These are phyloP conservation scores for Claviceps fusiformis DNA, from an alignment of 2,329 filamentous ascomycete species.

Conservation along the genomic window DNA sequence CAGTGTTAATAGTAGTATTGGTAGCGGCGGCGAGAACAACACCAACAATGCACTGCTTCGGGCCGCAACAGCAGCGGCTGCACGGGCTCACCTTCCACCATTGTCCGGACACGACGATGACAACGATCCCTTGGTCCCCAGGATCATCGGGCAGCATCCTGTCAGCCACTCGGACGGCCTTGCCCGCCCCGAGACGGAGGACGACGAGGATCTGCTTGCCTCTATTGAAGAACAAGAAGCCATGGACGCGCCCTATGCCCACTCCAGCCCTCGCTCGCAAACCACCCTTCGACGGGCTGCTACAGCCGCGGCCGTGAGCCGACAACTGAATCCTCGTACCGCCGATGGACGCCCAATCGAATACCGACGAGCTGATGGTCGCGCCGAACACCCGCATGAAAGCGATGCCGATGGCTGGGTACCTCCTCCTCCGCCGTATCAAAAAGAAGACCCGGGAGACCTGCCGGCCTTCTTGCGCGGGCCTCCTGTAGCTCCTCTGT, in stretches of 20 bases:
- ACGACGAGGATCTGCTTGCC: slow-evolving; percentile 27
- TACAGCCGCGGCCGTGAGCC: slow-evolving; percentile 61
- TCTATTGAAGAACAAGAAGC: slow-evolving; percentile 45
- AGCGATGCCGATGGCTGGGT: slow-evolving; percentile 85
- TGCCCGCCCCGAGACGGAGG: slow-evolving; percentile 19
- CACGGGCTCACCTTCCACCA: slow-evolving; percentile 15
- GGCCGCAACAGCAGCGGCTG: slow-evolving; percentile 30
- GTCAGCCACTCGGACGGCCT: slow-evolving; percentile 9
- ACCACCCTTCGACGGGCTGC: slow-evolving; percentile 60
- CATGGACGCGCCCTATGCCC: slow-evolving; percentile 58
- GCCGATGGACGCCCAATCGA: slow-evolving; percentile 40
- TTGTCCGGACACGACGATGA: slow-evolving; percentile 18
- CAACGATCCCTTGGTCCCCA: slow-evolving; percentile 40
- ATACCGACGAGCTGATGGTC: slow-evolving; percentile 56
- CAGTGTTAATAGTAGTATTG: neutral
- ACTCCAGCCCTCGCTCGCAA: slow-evolving; percentile 56
- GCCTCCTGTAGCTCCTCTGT: slow-evolving; percentile 26
- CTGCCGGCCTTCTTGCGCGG: slow-evolving; percentile 43
- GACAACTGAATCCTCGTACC: slow-evolving; percentile 48
- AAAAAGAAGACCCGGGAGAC: slow-evolving; percentile 47
- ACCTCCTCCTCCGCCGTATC: slow-evolving; percentile 70
- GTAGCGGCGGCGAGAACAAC: neutral
- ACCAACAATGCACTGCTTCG: slow-evolving; percentile 32
- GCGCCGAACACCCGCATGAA: slow-evolving; percentile 65
- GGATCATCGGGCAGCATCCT: slow-evolving; percentile 26